Percentiles rank a stretch among this genome's conserved stretches.
phyloP scores from a whole-genome alignment of 805 yeast genomes.

The Nakazawaea ambrosiae region DNA sequence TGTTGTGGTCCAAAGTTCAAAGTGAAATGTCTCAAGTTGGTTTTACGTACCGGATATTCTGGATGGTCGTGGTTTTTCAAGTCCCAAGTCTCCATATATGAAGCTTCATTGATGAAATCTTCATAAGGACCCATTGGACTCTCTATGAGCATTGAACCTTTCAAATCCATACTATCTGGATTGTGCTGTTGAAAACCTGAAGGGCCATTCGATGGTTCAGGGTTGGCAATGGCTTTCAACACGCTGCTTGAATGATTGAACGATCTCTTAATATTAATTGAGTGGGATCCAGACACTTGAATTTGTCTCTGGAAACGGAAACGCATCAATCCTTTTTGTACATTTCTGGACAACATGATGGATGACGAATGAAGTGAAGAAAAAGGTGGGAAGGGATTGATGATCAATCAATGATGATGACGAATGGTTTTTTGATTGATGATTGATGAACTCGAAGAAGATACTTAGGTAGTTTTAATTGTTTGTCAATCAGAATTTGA shows the following conservation, averaged over 20 bases:
- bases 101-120: conserved; percentile 25
- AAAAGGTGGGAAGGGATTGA: too few relatives aligned
- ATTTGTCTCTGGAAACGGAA: neutral
- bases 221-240: neutral
- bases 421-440: too few relatives aligned
- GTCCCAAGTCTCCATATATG: conserved; percentile 28
- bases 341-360: conserved; percentile 3
- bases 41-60: conserved; percentile 27
- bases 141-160: conserved; percentile 21
- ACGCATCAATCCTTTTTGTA: neutral
- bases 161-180: conserved; percentile 3
- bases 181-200: neutral
- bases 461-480: too few relatives aligned
- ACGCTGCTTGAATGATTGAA: neutral
- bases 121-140: conserved; percentile 35
- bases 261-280: neutral
- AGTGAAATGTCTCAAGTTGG: conserved; percentile 77
- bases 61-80: conserved; percentile 28
- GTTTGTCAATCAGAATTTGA: too few relatives aligned
- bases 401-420: too few relatives aligned
- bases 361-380: neutral
- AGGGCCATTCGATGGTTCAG: neutral
- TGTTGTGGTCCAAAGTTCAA: conserved; percentile 92
- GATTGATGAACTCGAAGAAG: too few relatives aligned
- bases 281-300: neutral